These are phyloP conservation scores for Jatropha multifida DNA, from an alignment of 441 rosid genomes.

Conservation along the genomic window DNA sequence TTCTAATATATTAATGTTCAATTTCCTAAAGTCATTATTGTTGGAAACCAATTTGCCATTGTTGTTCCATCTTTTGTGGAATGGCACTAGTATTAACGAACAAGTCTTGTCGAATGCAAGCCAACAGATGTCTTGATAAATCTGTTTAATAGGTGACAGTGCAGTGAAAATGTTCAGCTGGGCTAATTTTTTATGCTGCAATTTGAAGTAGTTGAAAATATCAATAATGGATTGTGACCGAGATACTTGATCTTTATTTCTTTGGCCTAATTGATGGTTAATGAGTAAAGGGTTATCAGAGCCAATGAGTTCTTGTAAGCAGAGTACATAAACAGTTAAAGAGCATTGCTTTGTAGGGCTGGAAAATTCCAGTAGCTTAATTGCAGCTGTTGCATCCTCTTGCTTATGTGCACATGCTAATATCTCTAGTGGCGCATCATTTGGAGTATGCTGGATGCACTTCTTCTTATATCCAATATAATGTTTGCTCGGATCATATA, in stretches of 20 bases:
- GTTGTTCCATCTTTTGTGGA: conserved; percentile 40
- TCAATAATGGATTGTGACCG: conserved; percentile 26
- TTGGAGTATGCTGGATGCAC: conserved; percentile 26
- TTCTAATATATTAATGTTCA: conserved; percentile 34
- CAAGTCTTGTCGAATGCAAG: conserved; percentile 35
- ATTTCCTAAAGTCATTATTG: conserved; percentile 22
- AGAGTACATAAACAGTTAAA: conserved; percentile 31
- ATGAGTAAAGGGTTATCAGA: conserved; percentile 35
- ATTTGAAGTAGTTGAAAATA: conserved; percentile 28
- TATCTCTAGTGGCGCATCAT: conserved; percentile 25
- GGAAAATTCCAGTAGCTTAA: conserved; percentile 31
- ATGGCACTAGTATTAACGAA: conserved; percentile 40
- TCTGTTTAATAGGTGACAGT: conserved; percentile 34
- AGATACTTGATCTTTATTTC: not conserved
- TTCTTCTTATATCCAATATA: conserved; percentile 36
- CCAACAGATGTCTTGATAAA: conserved; percentile 48
- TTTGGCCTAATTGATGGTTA: conserved; percentile 36
- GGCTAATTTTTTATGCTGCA: conserved; percentile 8
- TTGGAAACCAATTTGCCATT: conserved; percentile 28
- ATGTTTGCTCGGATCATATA: conserved; percentile 33
- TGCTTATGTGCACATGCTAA: conserved; percentile 30
- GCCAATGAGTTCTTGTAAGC: conserved; percentile 32
- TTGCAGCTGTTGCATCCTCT: conserved; percentile 36
- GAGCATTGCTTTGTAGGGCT: conserved; percentile 31
- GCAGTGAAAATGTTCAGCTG: conserved; percentile 38